Base-by-base conservation (phyloP, 164 flowering plant genomes). In the Santalum album region DNA sequence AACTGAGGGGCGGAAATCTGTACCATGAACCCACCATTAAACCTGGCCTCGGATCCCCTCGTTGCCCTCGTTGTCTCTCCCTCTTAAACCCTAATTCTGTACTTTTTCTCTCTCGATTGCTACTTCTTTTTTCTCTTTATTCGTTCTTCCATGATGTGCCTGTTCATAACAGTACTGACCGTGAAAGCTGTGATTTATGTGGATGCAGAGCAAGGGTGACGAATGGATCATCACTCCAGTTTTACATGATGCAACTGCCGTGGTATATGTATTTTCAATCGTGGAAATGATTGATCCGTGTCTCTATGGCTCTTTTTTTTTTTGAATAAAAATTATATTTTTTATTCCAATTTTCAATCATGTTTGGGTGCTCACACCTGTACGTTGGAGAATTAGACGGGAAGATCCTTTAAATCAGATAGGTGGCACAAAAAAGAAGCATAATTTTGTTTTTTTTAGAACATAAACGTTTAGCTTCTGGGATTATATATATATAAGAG, bases 31-130 rank as follows among this genome's bases (percentile, higher is more conserved):
- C 98, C 18, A 91, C 96, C 63, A 78, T 91, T 32, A 83, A 86
- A 7, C 96, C 95, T 14, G 96, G 98, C 55, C 95, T 91, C 38
- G 98, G 98, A 21, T 68, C 79, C 9, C 57, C 92, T 26, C 83
- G 96, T 16, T 88, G 96, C 65, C 96, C 98, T 61, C 96, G 96
- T 32, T 91, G 98, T 56, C 85, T 91, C 53, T 86, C 98, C 26
- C 84, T 75, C 63, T 21, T 88, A 49, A 57, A 77, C 67, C 77
- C 89, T 39, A 40, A 69, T 51, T 60, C 84, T 1, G 96, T 90
- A 70, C 3, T 46, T 54, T 9, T 51, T 35, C 56, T 42, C 34
- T 58, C 42, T 38, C 6, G 0, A 0, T 9, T 3, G 16, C 3
- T 12, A 15, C 14, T 38, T 38, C 16, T 1, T 29, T 29, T 29